Evolutionary conservation across 2,329 filamentous ascomycete genomes (phyloP).

Genomic region (Cryphonectria carpinicola): DNA sequence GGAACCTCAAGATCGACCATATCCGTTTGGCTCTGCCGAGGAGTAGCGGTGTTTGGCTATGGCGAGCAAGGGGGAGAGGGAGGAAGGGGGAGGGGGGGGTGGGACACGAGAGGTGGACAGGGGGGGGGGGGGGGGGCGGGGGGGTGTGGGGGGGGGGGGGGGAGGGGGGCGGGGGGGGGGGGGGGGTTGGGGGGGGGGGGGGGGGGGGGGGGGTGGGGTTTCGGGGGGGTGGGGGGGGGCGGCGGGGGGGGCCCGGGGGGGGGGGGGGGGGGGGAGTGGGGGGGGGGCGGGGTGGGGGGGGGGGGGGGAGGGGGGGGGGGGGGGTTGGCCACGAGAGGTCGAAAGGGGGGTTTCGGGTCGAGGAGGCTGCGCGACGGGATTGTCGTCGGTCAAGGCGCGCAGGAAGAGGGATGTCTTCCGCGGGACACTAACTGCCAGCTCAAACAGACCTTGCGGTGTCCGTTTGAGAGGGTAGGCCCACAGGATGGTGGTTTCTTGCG

Average conservation of each 20-base stretch:
- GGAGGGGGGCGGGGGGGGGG: too few relatives aligned
- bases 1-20: slow-evolving; percentile 87
- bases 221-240: too few relatives aligned
- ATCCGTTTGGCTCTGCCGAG: slow-evolving; percentile 50
- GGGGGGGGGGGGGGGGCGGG: too few relatives aligned
- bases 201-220: too few relatives aligned
- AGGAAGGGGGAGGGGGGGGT: too few relatives aligned
- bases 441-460: slow-evolving; percentile 95
- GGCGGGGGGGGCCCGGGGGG: too few relatives aligned
- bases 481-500: slow-evolving; percentile 64
- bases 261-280: too few relatives aligned
- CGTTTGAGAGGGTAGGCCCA: slow-evolving; percentile 98
- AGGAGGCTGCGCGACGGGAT: background rate
- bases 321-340: slow-evolving; percentile 25
- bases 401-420: slow-evolving; percentile 55
- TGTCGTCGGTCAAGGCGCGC: slow-evolving; percentile 15
- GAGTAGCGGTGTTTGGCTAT: slow-evolving; percentile 30
- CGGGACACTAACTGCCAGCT: slow-evolving; percentile 95
- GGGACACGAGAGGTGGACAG: slow-evolving; percentile 29
- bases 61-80: slow-evolving; percentile 31
- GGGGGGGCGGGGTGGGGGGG: too few relatives aligned
- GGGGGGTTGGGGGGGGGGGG: too few relatives aligned
- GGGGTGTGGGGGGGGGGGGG: too few relatives aligned
- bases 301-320: too few relatives aligned
- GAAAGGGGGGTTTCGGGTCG: slow-evolving; percentile 31